Percentiles rank a stretch among this genome's conserved stretches.
Evolutionary conservation across 1,284 basidiomycete species (phyloP).

Genomic region (Mycena sp.): DNA sequence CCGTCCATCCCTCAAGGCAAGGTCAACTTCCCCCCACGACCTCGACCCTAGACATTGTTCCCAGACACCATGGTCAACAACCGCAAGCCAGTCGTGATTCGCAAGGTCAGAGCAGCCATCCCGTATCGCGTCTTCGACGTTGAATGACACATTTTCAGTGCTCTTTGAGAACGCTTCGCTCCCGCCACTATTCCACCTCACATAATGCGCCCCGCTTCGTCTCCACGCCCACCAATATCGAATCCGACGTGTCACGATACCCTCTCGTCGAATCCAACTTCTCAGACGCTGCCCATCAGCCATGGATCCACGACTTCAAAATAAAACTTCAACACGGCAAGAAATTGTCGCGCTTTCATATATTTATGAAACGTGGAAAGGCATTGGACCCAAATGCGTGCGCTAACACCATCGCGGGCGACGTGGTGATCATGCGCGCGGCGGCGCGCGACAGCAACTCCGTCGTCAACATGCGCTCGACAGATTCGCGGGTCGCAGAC

Average conservation of each 20-base stretch:
- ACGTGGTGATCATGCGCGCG: no score
- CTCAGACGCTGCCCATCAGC: neutral
- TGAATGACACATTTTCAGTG: neutral
- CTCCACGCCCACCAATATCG: no score
- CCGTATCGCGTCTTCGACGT: neutral
- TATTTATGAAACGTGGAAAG: no score
- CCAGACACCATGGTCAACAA: slow-evolving; percentile 6
- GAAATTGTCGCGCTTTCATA: no score
- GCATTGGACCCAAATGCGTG: neutral
- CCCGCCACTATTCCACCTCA: slow-evolving; percentile 2
- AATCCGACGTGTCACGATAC: neutral
- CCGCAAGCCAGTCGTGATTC: slow-evolving; percentile 1
- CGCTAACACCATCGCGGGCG: no score
- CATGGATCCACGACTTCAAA: neutral
- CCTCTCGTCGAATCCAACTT: slow-evolving; percentile 7
- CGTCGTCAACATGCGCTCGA: slow-evolving; percentile 7
- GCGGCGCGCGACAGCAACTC: no score
- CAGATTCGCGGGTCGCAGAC: neutral
- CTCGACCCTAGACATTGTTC: no score
- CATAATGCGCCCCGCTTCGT: no score
- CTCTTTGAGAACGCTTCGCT: neutral
- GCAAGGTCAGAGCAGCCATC: no score
- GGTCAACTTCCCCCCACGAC: no score
- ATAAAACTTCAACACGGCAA: no score
- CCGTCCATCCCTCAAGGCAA: neutral